phyloP scores from a whole-genome alignment of 176 grass and related monocot genomes.

The Bothriochloa decipiens region DNA sequence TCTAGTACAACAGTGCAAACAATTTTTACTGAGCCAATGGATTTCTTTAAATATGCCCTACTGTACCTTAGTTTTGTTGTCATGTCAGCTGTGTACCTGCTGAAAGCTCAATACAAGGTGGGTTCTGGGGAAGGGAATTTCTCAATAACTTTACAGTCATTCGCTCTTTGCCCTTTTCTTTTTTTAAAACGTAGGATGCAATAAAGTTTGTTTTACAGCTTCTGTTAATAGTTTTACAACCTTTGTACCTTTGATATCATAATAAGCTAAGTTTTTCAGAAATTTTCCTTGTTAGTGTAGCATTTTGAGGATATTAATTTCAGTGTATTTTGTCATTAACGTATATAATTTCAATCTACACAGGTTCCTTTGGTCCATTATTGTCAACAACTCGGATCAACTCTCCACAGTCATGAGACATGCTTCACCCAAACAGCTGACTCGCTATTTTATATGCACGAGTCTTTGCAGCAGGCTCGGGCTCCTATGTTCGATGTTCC shows the following conservation, averaged over 20 bases:
- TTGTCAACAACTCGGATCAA: slow-evolving; percentile 92
- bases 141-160: neutral
- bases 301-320: neutral
- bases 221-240: neutral
- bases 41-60: slow-evolving; percentile 13
- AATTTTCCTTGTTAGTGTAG: neutral
- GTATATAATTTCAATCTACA: slow-evolving; percentile 25
- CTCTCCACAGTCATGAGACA: slow-evolving; percentile 83
- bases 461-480: slow-evolving; percentile 70
- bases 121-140: neutral
- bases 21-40: neutral
- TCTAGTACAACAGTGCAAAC: neutral
- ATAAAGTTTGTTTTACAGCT: neutral
- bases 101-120: neutral
- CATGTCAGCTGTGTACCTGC: neutral
- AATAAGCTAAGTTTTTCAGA: neutral
- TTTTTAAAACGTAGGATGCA: neutral
- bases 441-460: slow-evolving; percentile 83
- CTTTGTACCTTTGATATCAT: neutral
- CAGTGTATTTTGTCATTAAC: slow-evolving; percentile 16
- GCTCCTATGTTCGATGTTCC: slow-evolving; percentile 97
- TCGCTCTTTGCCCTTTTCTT: neutral
- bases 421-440: slow-evolving; percentile 99
- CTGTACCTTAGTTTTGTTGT: neutral
- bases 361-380: slow-evolving; percentile 94